Base-by-base conservation (phyloP, 192 early-diverging fungal species). In the Coemansia sp. region DNA sequence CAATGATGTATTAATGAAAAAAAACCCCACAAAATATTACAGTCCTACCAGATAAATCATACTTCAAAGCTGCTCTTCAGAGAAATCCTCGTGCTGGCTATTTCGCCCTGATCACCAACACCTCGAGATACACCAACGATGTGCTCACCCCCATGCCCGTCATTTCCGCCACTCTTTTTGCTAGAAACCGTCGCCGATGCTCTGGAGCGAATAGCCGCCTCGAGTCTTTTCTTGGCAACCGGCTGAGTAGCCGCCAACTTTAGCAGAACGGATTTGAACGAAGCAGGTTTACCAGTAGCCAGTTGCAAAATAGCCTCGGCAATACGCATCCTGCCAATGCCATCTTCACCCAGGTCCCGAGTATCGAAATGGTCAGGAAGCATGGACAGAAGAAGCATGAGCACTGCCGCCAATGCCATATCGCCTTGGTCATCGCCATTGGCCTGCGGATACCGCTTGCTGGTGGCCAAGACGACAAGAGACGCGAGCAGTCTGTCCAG, bases 321-420 rank as follows among this genome's bases (percentile, higher is more conserved):
- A 11, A 75, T 35, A 9, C 42, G 36, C 19, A 10, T n/a, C 13
- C 39, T 5, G 30, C 28, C 3, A 19, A 4, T 11, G 6, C 20
- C 29, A 32, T 34, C 42, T 29, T 9, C n/a, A n/a, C n/a, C 22
- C 34, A 0, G 10, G 6, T 47, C 23, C 30, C 8, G 30, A 32
- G 30, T 3, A 32, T 32, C 30, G 13, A 36, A 23, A 14, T 53
- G 19, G 6, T 28, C 32, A n/a, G 61, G 59, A 1, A 70, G 39
- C 75, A 78, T 65, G 13, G 75, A 71, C 30, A 78, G 16, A 13
- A 78, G 45, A 0, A 78, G 51, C 75, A 78, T 78, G 10, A 78
- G 47, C 1, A 68, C 66, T 0, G 66, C 59, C 2, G 75, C 65
- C 58, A 71, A 51, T 7, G 58, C 66, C 14, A 59, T n/a, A 5